A percentile compares a stretch with the other conserved stretches of the same genome.
phyloP scores from a whole-genome alignment of 306 rosid genomes.

The Citrullus colocynthis region DNA sequence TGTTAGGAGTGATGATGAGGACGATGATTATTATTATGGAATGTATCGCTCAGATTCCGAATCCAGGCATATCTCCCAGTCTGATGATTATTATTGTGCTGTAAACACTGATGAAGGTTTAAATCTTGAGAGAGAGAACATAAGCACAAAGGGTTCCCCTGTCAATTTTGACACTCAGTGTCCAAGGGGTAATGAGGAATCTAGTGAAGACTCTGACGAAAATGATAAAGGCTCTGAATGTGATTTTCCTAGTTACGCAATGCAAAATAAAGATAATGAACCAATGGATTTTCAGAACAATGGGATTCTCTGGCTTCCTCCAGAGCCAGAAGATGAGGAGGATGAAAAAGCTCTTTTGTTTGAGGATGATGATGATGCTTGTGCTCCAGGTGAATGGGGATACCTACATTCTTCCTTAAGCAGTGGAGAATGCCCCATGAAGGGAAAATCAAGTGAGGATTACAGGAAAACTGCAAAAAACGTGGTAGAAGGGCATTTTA shows the following conservation, averaged over 20 bases:
- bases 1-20: conserved; percentile 60
- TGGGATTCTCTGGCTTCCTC: conserved; percentile 96
- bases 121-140: conserved; percentile 39
- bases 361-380: conserved; percentile 64
- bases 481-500: conserved; percentile 90
- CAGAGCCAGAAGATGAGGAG: conserved; percentile 93
- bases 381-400: conserved; percentile 68
- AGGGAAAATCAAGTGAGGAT: conserved; percentile 67
- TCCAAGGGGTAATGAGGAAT: neutral
- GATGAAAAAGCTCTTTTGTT: conserved; percentile 49
- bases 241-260: conserved; percentile 46
- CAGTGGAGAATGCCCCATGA: conserved; percentile 55
- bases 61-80: conserved; percentile 35
- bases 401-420: conserved; percentile 46
- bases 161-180: conserved; percentile 31
- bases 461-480: conserved; percentile 59
- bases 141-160: conserved; percentile 26
- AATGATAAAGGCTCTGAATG: conserved; percentile 43
- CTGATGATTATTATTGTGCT: conserved; percentile 42
- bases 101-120: conserved; percentile 37
- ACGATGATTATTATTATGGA: conserved; percentile 42
- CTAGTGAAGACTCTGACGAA: conserved; percentile 33
- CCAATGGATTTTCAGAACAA: conserved; percentile 89
- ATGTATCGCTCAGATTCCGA: conserved; percentile 43
- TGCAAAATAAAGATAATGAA: conserved; percentile 41